Percentiles rank a stretch among this genome's conserved stretches.
phyloP scores from a whole-genome alignment of 1,284 basidiomycete genomes.

The Taiwanofungus camphoratus region DNA sequence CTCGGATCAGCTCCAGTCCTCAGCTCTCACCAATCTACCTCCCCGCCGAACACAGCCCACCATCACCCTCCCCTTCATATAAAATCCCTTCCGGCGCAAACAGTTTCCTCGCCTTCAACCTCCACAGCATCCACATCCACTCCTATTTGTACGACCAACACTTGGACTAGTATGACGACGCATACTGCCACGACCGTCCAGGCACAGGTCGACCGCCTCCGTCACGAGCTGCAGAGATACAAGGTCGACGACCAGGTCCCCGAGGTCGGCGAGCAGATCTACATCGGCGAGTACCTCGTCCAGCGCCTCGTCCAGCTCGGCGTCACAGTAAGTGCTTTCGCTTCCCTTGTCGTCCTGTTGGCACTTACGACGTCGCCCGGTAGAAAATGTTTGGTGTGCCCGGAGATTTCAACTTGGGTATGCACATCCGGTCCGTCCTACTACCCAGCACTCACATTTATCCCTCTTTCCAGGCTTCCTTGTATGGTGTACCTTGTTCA shows the following conservation, averaged over 20 bases:
- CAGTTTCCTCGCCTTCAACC: too few relatives aligned
- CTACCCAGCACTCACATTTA: not conserved
- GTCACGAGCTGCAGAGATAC: conserved; percentile 43
- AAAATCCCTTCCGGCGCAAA: too few relatives aligned
- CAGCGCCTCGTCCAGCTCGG: conserved; percentile 63
- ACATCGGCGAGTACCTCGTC: conserved; percentile 67
- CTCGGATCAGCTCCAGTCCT: too few relatives aligned
- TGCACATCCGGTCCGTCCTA: conserved; percentile 6
- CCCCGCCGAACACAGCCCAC: too few relatives aligned
- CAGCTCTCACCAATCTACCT: too few relatives aligned
- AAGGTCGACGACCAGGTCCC: conserved; percentile 24
- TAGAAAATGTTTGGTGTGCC: conserved; percentile 84
- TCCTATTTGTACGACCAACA: too few relatives aligned
- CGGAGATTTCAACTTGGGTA: conserved; percentile 87
- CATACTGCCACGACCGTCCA: conserved; percentile 32
- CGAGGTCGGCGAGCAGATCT: conserved; percentile 41
- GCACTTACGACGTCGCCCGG: conserved; percentile 12
- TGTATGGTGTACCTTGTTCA: conserved; percentile 31
- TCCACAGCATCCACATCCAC: too few relatives aligned
- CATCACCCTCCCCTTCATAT: too few relatives aligned
- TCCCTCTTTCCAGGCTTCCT: conserved; percentile 37
- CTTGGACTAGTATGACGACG: conserved; percentile 14
- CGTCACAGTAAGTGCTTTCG: conserved; percentile 47
- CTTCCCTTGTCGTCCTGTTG: not conserved
- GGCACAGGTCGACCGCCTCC: conserved; percentile 49